Conservation (phyloP, 257 asterid species). For the Marsdenia floribunda region DNA sequence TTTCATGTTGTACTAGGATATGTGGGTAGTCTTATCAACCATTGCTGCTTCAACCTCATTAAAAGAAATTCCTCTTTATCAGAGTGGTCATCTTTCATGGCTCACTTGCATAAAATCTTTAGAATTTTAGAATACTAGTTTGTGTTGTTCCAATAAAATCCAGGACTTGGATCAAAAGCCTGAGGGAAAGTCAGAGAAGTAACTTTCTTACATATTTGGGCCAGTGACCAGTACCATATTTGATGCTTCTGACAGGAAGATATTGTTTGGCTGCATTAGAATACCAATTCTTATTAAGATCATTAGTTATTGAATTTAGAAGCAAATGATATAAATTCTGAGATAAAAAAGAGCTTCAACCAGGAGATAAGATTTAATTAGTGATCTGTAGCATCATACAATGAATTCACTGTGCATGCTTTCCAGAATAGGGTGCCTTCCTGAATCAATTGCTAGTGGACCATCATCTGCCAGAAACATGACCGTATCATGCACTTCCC, state of each 20-base stretch:
- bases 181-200: neutral
- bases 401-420: slow-evolving; percentile 71
- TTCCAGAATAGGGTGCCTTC: slow-evolving; percentile 94
- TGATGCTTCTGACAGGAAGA: slow-evolving; percentile 95
- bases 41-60: neutral
- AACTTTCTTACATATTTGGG: slow-evolving; percentile 87
- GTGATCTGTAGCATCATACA: slow-evolving; percentile 35
- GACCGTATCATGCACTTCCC: slow-evolving; percentile 21
- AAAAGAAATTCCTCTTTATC: neutral
- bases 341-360: neutral
- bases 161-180: neutral
- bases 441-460: slow-evolving; percentile 94
- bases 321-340: slow-evolving; percentile 9
- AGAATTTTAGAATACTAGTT: neutral
- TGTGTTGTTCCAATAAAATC: neutral
- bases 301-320: slow-evolving; percentile 7
- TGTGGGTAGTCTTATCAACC: neutral
- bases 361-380: slow-evolving; percentile 10
- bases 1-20: neutral
- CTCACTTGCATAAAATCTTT: neutral
- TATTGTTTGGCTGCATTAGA: slow-evolving; percentile 81
- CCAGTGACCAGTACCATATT: slow-evolving; percentile 87
- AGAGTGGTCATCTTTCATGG: neutral
- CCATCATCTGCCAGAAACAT: slow-evolving; percentile 62
- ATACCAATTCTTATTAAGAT: slow-evolving; percentile 18